A percentile compares a stretch with the other conserved stretches of the same genome.
Evolutionary conservation across 192 early-diverging fungal genomes (phyloP).

Genomic region (Phycomyces blakesleeanus): DNA sequence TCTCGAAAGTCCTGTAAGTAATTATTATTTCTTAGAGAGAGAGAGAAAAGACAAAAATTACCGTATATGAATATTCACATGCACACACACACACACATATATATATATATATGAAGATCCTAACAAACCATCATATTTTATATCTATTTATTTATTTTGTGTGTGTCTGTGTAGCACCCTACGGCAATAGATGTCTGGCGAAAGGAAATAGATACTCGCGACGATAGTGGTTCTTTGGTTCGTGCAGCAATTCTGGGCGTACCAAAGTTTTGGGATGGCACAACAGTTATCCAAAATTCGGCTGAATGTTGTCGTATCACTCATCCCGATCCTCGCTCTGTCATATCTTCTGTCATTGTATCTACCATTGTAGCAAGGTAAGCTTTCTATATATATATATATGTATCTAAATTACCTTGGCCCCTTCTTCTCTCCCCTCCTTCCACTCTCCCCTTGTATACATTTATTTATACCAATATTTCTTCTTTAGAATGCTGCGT

Average conservation of each 20-base stretch:
- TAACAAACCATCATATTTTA: too few species aligned
- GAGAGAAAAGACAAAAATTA: background rate
- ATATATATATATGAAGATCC: too few species aligned
- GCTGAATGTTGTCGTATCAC: slow-evolving; percentile 35
- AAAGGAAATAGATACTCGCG: slow-evolving; percentile 21
- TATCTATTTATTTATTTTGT: too few species aligned
- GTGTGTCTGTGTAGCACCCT: too few species aligned
- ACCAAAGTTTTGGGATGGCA: slow-evolving; percentile 44
- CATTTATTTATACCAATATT: background rate
- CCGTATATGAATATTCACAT: too few species aligned
- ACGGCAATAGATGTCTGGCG: slow-evolving; percentile 43
- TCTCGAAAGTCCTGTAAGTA: slow-evolving; percentile 40
- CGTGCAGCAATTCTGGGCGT: slow-evolving; percentile 37
- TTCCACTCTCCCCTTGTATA: background rate
- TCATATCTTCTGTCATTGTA: slow-evolving; percentile 41
- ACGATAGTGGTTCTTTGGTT: slow-evolving; percentile 48
- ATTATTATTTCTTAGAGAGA: background rate
- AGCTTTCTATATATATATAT: too few species aligned
- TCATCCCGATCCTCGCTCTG: slow-evolving; percentile 46
- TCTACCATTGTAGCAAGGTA: slow-evolving; percentile 35
- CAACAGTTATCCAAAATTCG: slow-evolving; percentile 34
- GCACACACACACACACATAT: too few species aligned
- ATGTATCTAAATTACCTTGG: too few species aligned
- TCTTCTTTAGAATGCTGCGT: slow-evolving; percentile 23
- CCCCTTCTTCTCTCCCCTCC: background rate